phyloP scores from a whole-genome alignment of 1,284 basidiomycete species.

The Puccinia sorghi region DNA sequence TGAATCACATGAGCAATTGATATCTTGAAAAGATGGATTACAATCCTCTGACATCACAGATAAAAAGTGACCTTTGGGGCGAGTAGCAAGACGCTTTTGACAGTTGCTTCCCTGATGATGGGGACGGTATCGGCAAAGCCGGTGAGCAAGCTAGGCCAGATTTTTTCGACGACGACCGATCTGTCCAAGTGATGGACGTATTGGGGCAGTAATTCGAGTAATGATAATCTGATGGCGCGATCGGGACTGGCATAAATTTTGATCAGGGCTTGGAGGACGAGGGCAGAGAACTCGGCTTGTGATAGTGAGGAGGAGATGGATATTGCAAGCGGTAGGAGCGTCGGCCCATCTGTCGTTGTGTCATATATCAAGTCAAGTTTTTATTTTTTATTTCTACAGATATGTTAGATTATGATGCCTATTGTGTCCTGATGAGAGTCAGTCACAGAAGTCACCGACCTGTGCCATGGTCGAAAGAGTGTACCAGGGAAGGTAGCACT shows the following conservation, averaged over 20 bases:
- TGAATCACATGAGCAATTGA: not conserved
- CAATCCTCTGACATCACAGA: not conserved
- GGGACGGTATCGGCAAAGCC: constrained; percentile 93
- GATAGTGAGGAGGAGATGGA: constrained; percentile 60
- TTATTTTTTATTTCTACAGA: too few species aligned
- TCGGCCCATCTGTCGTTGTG: constrained; percentile 36
- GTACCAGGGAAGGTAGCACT: constrained; percentile 81
- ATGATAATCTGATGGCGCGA: constrained; percentile 86
- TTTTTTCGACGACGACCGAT: constrained; percentile 77
- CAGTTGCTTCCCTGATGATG: constrained; percentile 88
- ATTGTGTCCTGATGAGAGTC: constrained; percentile 61
- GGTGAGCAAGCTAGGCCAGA: constrained; percentile 86
- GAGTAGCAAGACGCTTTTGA: constrained; percentile 80
- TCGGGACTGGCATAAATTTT: constrained; percentile 84
- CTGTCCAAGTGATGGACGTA: constrained; percentile 85
- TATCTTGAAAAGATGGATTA: not conserved
- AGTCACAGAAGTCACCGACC: constrained; percentile 54
- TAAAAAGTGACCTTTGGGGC: constrained; percentile 70
- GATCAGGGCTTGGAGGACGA: constrained; percentile 74
- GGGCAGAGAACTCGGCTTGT: constrained; percentile 70
- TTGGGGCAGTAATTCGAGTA: constrained; percentile 80
- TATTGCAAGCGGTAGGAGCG: constrained; percentile 43
- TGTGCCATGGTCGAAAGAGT: constrained; percentile 79
- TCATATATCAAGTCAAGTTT: too few species aligned
- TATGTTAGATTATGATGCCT: too few species aligned